Evolutionary conservation across 129 eudicot species (phyloP).

Genomic region (Gnaphalium uliginosum): DNA sequence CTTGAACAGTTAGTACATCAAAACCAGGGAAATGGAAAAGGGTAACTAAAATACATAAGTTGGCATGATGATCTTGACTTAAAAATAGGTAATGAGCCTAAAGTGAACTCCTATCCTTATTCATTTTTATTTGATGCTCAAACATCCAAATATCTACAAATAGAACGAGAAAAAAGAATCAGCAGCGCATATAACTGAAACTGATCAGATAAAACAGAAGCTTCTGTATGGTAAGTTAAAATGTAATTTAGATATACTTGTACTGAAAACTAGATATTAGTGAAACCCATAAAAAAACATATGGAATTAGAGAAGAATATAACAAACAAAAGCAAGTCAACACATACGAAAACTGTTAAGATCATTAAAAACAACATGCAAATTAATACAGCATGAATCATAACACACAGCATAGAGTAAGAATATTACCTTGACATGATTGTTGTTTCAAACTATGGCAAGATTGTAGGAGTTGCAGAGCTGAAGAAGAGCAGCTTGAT

Average conservation of each 20-base stretch:
- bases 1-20: neutral
- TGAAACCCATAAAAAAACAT: neutral
- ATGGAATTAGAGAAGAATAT: neutral
- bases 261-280: neutral
- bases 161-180: neutral
- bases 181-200: neutral
- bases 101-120: neutral
- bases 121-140: neutral
- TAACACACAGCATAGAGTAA: neutral
- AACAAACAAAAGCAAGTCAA: conserved; percentile 1
- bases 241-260: neutral
- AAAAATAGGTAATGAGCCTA: neutral
- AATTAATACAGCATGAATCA: neutral
- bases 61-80: neutral
- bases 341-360: neutral
- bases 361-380: conserved; percentile 10
- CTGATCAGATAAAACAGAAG: neutral
- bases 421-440: conserved; percentile 36
- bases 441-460: conserved; percentile 43
- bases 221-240: neutral
- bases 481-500: conserved; percentile 80
- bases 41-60: neutral
- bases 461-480: conserved; percentile 62
- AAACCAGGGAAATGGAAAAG: neutral
- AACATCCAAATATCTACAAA: neutral